Evolutionary conservation across 495 filamentous ascomycete species (phyloP).

Genomic region (Thermochaetoides thermophila): DNA sequence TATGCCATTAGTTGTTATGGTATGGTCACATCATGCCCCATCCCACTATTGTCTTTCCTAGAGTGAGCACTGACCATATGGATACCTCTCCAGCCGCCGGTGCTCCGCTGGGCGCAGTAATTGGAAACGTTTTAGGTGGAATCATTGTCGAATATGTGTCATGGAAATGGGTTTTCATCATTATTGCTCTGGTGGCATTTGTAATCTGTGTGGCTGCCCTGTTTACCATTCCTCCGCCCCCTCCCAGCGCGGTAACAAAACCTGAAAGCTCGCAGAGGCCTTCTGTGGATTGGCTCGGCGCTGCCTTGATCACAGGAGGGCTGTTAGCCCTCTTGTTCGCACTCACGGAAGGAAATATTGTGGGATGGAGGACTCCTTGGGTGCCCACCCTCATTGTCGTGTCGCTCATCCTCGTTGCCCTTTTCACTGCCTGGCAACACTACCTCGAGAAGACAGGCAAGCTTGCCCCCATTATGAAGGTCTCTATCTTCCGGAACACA

Average conservation of each 20-base stretch:
- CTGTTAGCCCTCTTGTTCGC: slow-evolving; percentile 47
- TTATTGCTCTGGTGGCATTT: slow-evolving; percentile 46
- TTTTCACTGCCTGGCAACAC: slow-evolving; percentile 52
- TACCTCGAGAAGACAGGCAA: slow-evolving; percentile 31
- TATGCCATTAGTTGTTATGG: slow-evolving; percentile 42
- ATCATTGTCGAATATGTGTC: slow-evolving; percentile 38
- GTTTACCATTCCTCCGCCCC: slow-evolving; percentile 50
- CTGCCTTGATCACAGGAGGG: slow-evolving; percentile 45
- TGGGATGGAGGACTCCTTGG: slow-evolving; percentile 56
- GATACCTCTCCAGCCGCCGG: slow-evolving; percentile 40
- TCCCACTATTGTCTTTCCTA: no score
- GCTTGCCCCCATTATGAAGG: slow-evolving; percentile 41
- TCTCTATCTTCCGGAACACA: slow-evolving; percentile 37
- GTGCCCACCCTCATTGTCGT: slow-evolving; percentile 48
- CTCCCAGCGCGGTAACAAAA: slow-evolving; percentile 13
- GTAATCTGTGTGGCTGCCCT: slow-evolving; percentile 42
- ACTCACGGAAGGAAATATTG: slow-evolving; percentile 46
- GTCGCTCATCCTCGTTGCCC: slow-evolving; percentile 39
- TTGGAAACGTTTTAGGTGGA: slow-evolving; percentile 40
- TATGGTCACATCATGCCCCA: no score
- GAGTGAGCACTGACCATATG: no score
- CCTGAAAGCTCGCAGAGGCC: slow-evolving; percentile 11
- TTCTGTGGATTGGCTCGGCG: slow-evolving; percentile 51
- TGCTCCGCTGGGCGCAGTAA: slow-evolving; percentile 39
- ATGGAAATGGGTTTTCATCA: slow-evolving; percentile 54